These are phyloP conservation scores for Umbilicaria muhlenbergii DNA, from an alignment of 495 filamentous ascomycete species.

Conservation along the genomic window DNA sequence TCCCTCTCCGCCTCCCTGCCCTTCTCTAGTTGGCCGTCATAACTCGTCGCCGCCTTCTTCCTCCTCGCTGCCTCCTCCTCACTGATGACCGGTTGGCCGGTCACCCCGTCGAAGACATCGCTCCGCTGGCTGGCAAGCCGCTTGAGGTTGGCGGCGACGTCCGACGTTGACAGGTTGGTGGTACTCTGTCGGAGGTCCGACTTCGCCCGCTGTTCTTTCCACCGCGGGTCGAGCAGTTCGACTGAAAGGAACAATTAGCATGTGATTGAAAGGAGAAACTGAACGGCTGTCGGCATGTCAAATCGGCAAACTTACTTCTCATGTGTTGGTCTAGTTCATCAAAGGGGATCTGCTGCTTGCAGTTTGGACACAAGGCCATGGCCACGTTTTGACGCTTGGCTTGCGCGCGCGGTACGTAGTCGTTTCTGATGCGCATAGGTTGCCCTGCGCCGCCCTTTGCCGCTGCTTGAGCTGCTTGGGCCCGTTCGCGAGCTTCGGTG, in stretches of 20 bases:
- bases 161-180: constrained; percentile 72
- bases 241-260: constrained; percentile 26
- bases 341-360: constrained; percentile 72
- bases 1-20: constrained; percentile 14
- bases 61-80: constrained; percentile 64
- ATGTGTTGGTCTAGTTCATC: constrained; percentile 87
- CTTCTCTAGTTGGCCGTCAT: constrained; percentile 36
- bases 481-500: constrained; percentile 50
- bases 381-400: constrained; percentile 45
- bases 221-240: constrained; percentile 85
- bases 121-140: constrained; percentile 83
- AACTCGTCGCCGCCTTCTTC: constrained; percentile 52
- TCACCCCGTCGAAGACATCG: constrained; percentile 76
- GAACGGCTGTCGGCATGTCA: background rate
- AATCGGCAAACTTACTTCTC: constrained; percentile 41
- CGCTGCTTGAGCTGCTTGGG: constrained; percentile 63
- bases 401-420: constrained; percentile 78
- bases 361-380: constrained; percentile 83
- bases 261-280: background rate
- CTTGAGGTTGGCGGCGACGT: constrained; percentile 90
- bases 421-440: constrained; percentile 82
- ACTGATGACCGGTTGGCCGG: constrained; percentile 41
- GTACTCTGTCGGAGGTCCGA: constrained; percentile 68
- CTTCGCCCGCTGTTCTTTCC: constrained; percentile 91
- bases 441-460: constrained; percentile 48